Evolutionary conservation across 352 stramenopile species (phyloP).

Genomic region (Globisporangium iwayamae): DNA sequence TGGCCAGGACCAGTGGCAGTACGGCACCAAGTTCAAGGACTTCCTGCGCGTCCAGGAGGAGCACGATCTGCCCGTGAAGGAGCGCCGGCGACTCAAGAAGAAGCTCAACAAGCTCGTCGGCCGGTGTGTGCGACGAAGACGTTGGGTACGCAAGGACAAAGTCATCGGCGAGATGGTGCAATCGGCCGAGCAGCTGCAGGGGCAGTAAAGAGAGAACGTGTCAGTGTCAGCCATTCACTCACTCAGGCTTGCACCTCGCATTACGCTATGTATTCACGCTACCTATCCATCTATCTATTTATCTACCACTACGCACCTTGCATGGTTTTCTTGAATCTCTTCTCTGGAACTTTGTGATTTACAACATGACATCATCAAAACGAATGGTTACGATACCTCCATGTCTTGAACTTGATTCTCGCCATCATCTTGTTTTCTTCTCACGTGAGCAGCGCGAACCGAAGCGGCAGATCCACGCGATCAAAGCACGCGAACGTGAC

Average conservation of each 20-base stretch:
- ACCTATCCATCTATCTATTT: conserved; percentile 3
- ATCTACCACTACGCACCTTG: background rate
- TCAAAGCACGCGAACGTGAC: conserved; percentile 86
- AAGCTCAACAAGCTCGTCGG: conserved; percentile 82
- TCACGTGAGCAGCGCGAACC: conserved; percentile 68
- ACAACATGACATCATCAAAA: background rate
- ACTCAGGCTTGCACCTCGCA: background rate
- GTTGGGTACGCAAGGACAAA: conserved; percentile 78
- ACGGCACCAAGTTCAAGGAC: conserved; percentile 84
- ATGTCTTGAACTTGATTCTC: background rate
- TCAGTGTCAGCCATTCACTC: background rate
- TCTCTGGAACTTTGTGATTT: background rate
- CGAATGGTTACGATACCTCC: background rate
- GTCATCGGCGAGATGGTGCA: conserved; percentile 31
- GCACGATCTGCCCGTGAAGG: conserved; percentile 37
- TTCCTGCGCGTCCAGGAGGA: conserved; percentile 65
- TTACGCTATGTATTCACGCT: conserved; percentile 5
- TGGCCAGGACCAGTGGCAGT: conserved; percentile 78
- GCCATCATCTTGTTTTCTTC: background rate
- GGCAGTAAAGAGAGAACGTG: background rate
- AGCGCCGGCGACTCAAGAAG: conserved; percentile 70
- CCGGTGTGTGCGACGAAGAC: conserved; percentile 68
- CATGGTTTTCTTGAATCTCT: background rate
- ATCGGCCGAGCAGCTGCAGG: conserved; percentile 3
- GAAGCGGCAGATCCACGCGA: conserved; percentile 58